phyloP scores from a whole-genome alignment of 1,284 basidiomycete species.

The Xerocomus tenax region DNA sequence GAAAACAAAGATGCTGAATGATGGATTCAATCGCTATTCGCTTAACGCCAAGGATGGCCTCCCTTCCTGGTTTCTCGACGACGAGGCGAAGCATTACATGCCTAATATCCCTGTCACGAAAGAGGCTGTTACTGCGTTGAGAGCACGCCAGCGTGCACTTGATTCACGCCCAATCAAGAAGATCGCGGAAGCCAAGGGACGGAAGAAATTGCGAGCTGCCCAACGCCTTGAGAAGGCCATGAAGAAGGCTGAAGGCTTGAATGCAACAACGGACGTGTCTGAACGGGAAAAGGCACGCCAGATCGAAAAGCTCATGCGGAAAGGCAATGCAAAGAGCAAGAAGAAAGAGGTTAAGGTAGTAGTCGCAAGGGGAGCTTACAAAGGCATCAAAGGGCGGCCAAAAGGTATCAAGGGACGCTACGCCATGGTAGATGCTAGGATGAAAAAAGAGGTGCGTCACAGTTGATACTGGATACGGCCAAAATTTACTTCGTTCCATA shows the following conservation, averaged over 20 bases:
- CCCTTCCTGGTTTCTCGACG: constrained; percentile 95
- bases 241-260: constrained; percentile 94
- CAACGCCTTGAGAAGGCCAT: constrained; percentile 85
- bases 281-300: constrained; percentile 92
- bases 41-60: constrained; percentile 87
- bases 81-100: constrained; percentile 90
- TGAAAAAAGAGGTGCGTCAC: constrained; percentile 67
- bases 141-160: constrained; percentile 85
- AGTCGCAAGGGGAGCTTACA: constrained; percentile 87
- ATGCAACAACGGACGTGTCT: constrained; percentile 81
- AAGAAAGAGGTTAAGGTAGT: constrained; percentile 83
- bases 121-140: constrained; percentile 82
- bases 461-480: background rate
- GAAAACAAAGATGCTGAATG: constrained; percentile 82
- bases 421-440: constrained; percentile 82
- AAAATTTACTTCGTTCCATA: constrained; percentile 25
- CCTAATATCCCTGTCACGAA: constrained; percentile 94
- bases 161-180: constrained; percentile 99
- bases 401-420: constrained; percentile 93
- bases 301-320: constrained; percentile 86
- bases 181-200: constrained; percentile 94
- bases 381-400: constrained; percentile 86
- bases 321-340: constrained; percentile 63
- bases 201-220: constrained; percentile 89
- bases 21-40: constrained; percentile 92